Evolutionary conservation across 164 flowering plant species (phyloP), one percentile per base, ranked within the genome.

Genomic region (Vitis labrusca): DNA sequence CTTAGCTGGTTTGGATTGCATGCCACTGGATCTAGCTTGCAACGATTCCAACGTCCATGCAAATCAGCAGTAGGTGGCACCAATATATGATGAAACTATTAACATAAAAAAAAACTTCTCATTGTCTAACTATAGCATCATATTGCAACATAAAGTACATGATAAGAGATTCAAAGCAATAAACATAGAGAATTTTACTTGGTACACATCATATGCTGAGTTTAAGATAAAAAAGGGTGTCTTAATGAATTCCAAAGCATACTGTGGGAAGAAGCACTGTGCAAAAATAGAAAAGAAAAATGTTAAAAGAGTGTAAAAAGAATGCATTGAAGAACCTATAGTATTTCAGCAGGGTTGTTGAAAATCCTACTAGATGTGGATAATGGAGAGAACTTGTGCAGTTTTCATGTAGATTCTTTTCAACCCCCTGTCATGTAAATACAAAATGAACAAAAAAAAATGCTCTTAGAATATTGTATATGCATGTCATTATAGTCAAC

Each of bases 201-300:
- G 98, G 79, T 29, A 93, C 12, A 87, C 88, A 68, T 95, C 99
- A 71, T 95, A 95, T 51, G 97, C 99, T 13, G 99, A 72, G 80
- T 95, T 95, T 70, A 95, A 74, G 71, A 95, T 77, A 72, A 93
- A 95, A 67, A 81, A 82, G 14, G 99, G 99, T 57, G 94, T 87
- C 68, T 58, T 76, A 55, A 90, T 88, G 74, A 76, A 87, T 44
- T 70, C 66, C 73, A 93, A 77, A 8, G 82, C 80, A 63, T 91
- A 79, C 66, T 95, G 98, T 14, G 99, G 99, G 79, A 23, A 23
- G 27, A 23, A 1, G 27, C 27, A 23, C 27, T 23, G 27, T 23
- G 27, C 27, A 23, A 23, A 23, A 23, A 23, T 23, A 23, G 27
- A 23, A 23, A 23, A 23, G 27, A 23, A 23, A 23, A 23, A 23